These are phyloP conservation scores for Dioscorea cayenensis DNA, from an alignment of 116 monocot genomes.

Conservation along the genomic window DNA sequence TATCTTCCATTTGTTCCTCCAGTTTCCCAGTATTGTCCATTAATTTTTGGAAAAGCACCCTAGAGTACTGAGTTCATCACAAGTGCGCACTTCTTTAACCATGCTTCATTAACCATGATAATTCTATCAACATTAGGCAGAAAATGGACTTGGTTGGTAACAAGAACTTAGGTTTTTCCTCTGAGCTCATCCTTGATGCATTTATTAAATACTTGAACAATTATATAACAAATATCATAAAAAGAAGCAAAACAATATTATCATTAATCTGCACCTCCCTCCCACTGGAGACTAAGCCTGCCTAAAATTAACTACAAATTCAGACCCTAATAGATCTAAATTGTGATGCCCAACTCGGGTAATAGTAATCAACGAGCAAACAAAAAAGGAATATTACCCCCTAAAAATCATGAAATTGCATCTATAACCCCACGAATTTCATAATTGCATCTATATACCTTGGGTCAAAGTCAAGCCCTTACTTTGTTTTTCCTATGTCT, in stretches of 20 bases:
- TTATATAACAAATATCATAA: not conserved
- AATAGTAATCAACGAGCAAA: too few relatives aligned
- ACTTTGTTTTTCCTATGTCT: too few relatives aligned
- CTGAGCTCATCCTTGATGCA: constrained; percentile 89
- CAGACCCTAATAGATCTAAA: not conserved
- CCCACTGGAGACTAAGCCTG: not conserved
- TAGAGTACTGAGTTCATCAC: constrained; percentile 72
- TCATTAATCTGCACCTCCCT: not conserved
- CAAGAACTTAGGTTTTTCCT: constrained; percentile 92
- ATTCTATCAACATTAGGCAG: constrained; percentile 86
- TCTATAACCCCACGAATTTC: too few relatives aligned
- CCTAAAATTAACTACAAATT: not conserved
- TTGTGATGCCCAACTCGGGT: too few relatives aligned
- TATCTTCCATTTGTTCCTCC: constrained; percentile 77
- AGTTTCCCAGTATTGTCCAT: constrained; percentile 99
- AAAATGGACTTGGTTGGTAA: constrained; percentile 97
- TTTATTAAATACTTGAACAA: constrained; percentile 84
- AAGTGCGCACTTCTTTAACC: constrained; percentile 93
- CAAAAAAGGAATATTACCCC: too few relatives aligned
- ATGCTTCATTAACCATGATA: constrained; percentile 80
- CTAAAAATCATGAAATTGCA: too few relatives aligned
- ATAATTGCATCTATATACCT: too few relatives aligned
- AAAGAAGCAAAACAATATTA: constrained; percentile 1
- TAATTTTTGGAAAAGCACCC: constrained; percentile 77
- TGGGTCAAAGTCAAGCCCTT: too few relatives aligned